Conservation (phyloP, 2,329 filamentous ascomycete genomes). For the Apiospora pterosperma region DNA sequence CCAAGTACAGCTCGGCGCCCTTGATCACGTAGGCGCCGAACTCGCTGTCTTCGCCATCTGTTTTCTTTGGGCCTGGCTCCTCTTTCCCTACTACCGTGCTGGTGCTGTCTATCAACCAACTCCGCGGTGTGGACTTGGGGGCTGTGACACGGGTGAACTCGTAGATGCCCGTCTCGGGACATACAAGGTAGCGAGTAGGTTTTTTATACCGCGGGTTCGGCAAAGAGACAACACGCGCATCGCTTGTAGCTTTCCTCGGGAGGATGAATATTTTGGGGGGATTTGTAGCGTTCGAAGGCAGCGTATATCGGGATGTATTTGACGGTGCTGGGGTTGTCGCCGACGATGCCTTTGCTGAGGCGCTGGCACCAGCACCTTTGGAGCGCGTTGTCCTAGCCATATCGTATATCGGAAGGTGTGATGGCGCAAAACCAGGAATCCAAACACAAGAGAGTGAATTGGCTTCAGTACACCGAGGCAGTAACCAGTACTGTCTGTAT, state of each 20-base stretch:
- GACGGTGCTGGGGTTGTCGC: slow-evolving; percentile 20
- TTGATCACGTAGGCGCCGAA: slow-evolving; percentile 48
- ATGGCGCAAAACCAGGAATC: not conserved
- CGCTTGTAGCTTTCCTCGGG: slow-evolving; percentile 49
- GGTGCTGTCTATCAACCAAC: slow-evolving; percentile 55
- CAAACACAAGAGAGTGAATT: not conserved
- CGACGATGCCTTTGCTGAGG: slow-evolving; percentile 22
- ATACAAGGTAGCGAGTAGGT: slow-evolving; percentile 59
- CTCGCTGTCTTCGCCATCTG: slow-evolving; percentile 13
- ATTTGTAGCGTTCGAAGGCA: slow-evolving; percentile 37
- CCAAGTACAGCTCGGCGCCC: slow-evolving; percentile 73
- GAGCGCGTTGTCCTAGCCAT: slow-evolving; percentile 52
- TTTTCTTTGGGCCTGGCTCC: slow-evolving; percentile 12
- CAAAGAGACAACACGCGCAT: slow-evolving; percentile 57
- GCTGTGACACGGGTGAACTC: slow-evolving; percentile 59
- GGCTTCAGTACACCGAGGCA: not conserved
- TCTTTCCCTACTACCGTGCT: slow-evolving; percentile 12
- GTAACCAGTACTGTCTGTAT: not conserved
- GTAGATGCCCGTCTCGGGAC: slow-evolving; percentile 59
- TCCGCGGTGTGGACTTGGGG: slow-evolving; percentile 51
- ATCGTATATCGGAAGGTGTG: not conserved
- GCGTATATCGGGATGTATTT: slow-evolving; percentile 35
- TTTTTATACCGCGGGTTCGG: slow-evolving; percentile 54
- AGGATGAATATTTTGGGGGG: slow-evolving; percentile 58
- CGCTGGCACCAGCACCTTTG: slow-evolving; percentile 24